phyloP scores from a whole-genome alignment of 2,329 filamentous ascomycete species.

The Phaeomoniella chlamydospora region DNA sequence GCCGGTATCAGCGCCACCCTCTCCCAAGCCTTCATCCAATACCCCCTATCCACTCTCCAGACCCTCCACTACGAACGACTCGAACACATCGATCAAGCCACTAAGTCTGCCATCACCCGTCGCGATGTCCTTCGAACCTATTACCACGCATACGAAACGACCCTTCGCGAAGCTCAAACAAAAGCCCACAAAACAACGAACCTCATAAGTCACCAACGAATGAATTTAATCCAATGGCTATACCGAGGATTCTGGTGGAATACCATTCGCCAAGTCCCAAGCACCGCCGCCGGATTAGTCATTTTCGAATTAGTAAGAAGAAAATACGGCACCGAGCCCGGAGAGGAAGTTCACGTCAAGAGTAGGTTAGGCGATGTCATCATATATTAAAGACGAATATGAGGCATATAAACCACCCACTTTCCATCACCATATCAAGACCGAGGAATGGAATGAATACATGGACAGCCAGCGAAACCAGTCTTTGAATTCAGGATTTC shows the following conservation, averaged over 20 bases:
- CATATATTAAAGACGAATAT: neutral
- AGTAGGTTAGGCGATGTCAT: neutral
- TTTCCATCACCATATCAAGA: neutral
- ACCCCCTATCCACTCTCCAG: slow-evolving; percentile 45
- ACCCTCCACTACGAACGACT: slow-evolving; percentile 44
- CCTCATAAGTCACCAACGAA: neutral
- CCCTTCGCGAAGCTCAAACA: slow-evolving; percentile 22
- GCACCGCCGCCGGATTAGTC: slow-evolving; percentile 48
- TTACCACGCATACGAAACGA: slow-evolving; percentile 46
- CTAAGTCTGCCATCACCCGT: neutral
- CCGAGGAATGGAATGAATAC: neutral
- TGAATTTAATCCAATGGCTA: slow-evolving; percentile 26
- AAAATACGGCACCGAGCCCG: slow-evolving; percentile 41
- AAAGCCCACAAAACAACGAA: neutral
- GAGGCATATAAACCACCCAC: too few species aligned
- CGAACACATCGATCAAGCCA: slow-evolving; percentile 38
- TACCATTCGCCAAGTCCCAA: slow-evolving; percentile 46
- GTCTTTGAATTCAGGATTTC: too few species aligned
- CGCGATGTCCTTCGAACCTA: slow-evolving; percentile 35
- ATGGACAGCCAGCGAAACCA: too few species aligned
- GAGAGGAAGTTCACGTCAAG: slow-evolving; percentile 13
- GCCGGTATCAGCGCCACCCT: slow-evolving; percentile 45
- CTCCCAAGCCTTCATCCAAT: slow-evolving; percentile 42
- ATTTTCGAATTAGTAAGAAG: slow-evolving; percentile 50
- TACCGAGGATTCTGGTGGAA: slow-evolving; percentile 41